These are phyloP conservation scores for Podospora pseudopauciseta DNA, from an alignment of 495 filamentous ascomycete genomes.

Conservation along the genomic window DNA sequence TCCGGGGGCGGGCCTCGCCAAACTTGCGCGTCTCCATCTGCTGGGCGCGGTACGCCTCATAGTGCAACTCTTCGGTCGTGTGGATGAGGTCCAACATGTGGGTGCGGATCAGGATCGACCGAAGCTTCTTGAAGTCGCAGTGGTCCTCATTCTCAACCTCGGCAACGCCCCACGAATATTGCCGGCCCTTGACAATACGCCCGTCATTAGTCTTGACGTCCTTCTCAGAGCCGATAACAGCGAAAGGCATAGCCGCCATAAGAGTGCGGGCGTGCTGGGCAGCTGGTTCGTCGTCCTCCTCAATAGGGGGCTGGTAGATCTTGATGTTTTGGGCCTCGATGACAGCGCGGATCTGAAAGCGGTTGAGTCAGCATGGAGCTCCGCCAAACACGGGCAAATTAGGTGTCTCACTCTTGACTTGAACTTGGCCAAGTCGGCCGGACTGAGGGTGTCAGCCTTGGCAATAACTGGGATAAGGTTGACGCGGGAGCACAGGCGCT, in stretches of 20 bases:
- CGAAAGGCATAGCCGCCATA: conserved; percentile 96
- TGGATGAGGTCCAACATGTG: conserved; percentile 99
- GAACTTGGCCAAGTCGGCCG: conserved; percentile 82
- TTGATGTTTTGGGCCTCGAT: conserved; percentile 98
- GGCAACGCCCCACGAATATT: conserved; percentile 98
- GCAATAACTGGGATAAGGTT: conserved; percentile 98
- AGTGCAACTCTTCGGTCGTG: conserved; percentile 98
- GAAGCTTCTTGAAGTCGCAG: conserved; percentile 99
- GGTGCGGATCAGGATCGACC: conserved; percentile 97
- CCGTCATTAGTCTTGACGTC: conserved; percentile 95
- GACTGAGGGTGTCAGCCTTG: conserved; percentile 96
- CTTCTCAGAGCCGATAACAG: conserved; percentile 98
- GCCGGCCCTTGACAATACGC: conserved; percentile 95
- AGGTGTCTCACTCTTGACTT: conserved; percentile 72
- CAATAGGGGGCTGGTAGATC: conserved; percentile 95
- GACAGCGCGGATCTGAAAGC: conserved; percentile 76
- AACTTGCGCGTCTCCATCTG: conserved; percentile 99
- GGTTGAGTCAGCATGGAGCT: conserved; percentile 26
- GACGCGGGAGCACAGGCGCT: conserved; percentile 92
- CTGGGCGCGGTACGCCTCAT: conserved; percentile 96
- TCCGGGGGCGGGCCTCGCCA: conserved; percentile 91
- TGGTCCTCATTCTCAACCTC: conserved; percentile 99
- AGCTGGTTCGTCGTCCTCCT: conserved; percentile 96
- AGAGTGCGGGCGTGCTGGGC: conserved; percentile 89
- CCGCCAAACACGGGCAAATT: not conserved